Evolutionary conservation across 2,329 filamentous ascomycete species (phyloP).

Genomic region (Colletotrichum acutatum): DNA sequence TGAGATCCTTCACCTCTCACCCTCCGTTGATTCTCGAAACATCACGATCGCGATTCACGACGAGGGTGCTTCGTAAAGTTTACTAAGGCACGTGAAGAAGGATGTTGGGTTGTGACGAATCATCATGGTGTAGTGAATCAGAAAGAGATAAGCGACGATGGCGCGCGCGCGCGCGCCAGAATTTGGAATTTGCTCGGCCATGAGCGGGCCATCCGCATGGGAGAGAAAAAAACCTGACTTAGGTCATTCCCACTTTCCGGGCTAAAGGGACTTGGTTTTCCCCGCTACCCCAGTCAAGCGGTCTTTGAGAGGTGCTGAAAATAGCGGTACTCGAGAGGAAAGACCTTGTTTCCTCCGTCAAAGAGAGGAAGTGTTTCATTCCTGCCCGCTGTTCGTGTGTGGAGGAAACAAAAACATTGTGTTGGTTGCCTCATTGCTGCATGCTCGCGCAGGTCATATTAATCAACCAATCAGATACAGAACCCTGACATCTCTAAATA

Average conservation of each 20-base stretch:
- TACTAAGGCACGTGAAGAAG: slow-evolving; percentile 9
- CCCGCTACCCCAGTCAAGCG: neutral
- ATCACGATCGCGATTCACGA: neutral
- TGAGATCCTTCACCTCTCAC: neutral
- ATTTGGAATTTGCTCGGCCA: neutral
- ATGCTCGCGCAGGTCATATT: neutral
- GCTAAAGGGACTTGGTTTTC: neutral
- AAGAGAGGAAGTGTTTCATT: neutral
- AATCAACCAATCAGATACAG: neutral
- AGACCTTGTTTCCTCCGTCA: neutral
- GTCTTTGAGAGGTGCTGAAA: neutral
- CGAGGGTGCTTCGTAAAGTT: neutral
- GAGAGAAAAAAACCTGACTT: neutral
- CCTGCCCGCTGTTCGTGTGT: neutral
- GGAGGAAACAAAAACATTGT: neutral
- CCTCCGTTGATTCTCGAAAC: neutral
- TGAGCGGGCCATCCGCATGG: neutral
- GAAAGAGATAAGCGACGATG: neutral
- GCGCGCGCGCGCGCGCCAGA: neutral
- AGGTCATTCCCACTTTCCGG: neutral
- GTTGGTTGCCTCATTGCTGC: neutral
- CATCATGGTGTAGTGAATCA: neutral
- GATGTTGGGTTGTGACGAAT: neutral
- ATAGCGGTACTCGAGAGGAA: neutral
- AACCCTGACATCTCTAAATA: neutral